Evolutionary conservation across 2,329 filamentous ascomycete species (phyloP).

Genomic region (Hypoxylon sp.): DNA sequence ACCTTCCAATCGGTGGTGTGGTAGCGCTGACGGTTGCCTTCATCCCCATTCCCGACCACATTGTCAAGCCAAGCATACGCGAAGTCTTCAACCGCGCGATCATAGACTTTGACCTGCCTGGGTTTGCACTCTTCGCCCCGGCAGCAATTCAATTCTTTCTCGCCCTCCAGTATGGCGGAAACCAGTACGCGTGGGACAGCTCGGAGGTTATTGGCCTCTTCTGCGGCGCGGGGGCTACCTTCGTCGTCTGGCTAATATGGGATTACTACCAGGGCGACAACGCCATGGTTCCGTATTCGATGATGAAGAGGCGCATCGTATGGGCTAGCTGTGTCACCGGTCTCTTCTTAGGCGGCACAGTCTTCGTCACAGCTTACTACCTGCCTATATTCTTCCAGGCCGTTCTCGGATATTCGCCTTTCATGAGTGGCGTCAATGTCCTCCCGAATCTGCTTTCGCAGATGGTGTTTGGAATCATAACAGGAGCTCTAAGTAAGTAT

Average conservation of each 20-base stretch:
- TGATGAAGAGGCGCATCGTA: constrained; percentile 58
- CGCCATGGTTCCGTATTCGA: constrained; percentile 61
- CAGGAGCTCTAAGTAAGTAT: constrained; percentile 21
- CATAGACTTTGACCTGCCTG: constrained; percentile 56
- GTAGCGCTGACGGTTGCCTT: constrained; percentile 50
- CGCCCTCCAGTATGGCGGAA: constrained; percentile 60
- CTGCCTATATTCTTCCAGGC: constrained; percentile 45
- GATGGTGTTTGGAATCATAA: constrained; percentile 49
- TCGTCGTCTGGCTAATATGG: constrained; percentile 54
- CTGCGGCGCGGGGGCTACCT: constrained; percentile 50
- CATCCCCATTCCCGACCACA: constrained; percentile 55
- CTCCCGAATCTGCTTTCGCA: constrained; percentile 42
- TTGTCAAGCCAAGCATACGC: constrained; percentile 20
- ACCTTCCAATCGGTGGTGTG: constrained; percentile 59
- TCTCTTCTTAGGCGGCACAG: constrained; percentile 32
- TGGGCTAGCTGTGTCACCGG: constrained; percentile 54
- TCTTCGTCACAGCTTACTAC: constrained; percentile 59
- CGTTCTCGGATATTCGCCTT: constrained; percentile 32
- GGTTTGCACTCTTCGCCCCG: constrained; percentile 58
- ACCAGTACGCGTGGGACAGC: constrained; percentile 56
- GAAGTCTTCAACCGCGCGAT: constrained; percentile 42
- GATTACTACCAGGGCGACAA: constrained; percentile 56
- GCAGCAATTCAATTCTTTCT: constrained; percentile 60
- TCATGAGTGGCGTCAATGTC: constrained; percentile 42
- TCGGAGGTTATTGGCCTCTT: constrained; percentile 57